Percentiles rank a stretch among this genome's conserved stretches.
phyloP scores from a whole-genome alignment of 2,329 filamentous ascomycete species.

The Ophiostoma australiae region DNA sequence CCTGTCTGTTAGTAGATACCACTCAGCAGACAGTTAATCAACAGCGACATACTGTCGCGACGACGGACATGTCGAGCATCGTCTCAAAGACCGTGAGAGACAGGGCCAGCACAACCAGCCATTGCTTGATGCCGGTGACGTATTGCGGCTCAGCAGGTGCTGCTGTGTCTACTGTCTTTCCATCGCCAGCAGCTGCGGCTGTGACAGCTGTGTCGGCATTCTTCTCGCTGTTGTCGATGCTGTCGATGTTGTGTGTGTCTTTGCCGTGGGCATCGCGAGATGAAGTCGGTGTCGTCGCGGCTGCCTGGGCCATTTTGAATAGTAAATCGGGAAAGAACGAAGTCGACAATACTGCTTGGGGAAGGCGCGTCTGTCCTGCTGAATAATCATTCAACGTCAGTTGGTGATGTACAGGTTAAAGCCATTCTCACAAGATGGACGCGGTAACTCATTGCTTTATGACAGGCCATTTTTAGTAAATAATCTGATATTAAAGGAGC shows the following conservation, averaged over 20 bases:
- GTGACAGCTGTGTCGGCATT: neutral
- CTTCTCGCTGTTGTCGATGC: neutral
- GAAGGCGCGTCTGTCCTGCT: neutral
- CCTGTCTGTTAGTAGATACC: neutral
- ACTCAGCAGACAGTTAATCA: neutral
- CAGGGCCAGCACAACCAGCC: neutral
- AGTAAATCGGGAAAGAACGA: neutral
- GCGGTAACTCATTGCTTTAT: neutral
- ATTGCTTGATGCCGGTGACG: neutral
- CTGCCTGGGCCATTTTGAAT: neutral
- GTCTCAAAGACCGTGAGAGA: neutral
- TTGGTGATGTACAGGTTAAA: neutral
- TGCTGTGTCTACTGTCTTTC: neutral
- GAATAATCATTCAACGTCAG: neutral
- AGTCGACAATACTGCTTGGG: neutral
- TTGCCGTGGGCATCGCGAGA: neutral
- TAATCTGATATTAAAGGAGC: no score
- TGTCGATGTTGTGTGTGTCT: neutral
- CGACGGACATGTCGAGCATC: slow-evolving; percentile 4
- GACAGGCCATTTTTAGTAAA: no score
- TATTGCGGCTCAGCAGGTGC: neutral
- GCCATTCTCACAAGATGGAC: neutral
- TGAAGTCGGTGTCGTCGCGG: neutral
- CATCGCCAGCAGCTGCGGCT: neutral
- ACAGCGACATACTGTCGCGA: neutral